Evolutionary conservation across 177 flowering plant genomes (phyloP).

Genomic region (Vitis hybrid): DNA sequence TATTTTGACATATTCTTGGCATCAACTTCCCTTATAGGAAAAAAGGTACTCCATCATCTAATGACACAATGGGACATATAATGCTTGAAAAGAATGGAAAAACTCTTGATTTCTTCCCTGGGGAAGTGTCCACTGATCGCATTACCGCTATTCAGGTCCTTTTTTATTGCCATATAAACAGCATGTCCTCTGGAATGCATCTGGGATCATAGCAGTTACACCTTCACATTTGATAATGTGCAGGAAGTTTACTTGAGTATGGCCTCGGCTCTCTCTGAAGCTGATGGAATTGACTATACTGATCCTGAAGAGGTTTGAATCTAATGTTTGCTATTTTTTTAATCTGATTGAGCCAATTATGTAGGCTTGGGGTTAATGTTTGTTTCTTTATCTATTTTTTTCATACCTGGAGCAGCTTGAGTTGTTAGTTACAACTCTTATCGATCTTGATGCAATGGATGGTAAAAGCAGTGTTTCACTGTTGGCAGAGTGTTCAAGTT

Average conservation of each 20-base stretch:
- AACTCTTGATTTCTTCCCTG: conserved; percentile 57
- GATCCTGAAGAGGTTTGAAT: conserved; percentile 86
- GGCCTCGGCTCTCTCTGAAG: conserved; percentile 91
- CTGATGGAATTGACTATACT: conserved; percentile 93
- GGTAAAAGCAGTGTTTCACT: conserved; percentile 90
- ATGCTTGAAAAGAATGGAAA: conserved; percentile 90
- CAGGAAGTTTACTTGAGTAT: conserved; percentile 91
- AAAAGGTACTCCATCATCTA: conserved; percentile 34
- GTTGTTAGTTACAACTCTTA: conserved; percentile 76
- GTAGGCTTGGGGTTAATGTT: neutral
- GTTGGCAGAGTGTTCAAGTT: conserved; percentile 88
- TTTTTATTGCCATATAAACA: neutral
- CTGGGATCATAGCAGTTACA: neutral
- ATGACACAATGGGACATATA: conserved; percentile 35
- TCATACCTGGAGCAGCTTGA: conserved; percentile 67
- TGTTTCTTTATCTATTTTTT: conserved; percentile 6
- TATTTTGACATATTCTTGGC: conserved; percentile 8
- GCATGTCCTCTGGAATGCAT: neutral
- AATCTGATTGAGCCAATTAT: conserved; percentile 1
- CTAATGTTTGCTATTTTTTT: neutral
- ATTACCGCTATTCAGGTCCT: conserved; percentile 85
- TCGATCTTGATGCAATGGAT: conserved; percentile 99
- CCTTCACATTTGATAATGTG: neutral
- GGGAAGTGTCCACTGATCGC: conserved; percentile 77
- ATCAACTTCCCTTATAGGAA: conserved; percentile 38